These are phyloP conservation scores for Geotrichum citri-aurantii DNA, from an alignment of 1,139 yeast genomes.

Conservation along the genomic window DNA sequence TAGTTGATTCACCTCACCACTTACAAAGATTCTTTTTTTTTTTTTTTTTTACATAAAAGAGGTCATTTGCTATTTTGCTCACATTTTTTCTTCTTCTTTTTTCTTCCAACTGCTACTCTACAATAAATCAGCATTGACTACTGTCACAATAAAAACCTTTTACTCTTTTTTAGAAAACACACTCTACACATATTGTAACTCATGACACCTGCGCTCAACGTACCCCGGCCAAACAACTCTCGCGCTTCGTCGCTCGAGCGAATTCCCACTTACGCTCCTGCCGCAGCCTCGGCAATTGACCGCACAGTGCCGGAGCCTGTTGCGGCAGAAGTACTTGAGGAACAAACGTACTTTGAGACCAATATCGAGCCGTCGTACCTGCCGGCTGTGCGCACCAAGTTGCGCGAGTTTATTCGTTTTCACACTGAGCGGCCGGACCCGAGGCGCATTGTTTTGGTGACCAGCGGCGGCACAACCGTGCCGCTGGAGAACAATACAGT, in stretches of 20 bases:
- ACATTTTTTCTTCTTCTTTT: no score
- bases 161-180: no score
- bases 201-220: background rate
- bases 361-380: conserved; percentile 74
- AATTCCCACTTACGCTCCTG: conserved; percentile 63
- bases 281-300: conserved; percentile 69
- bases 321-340: conserved; percentile 68
- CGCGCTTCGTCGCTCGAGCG: conserved; percentile 11
- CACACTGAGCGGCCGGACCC: conserved; percentile 20
- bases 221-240: background rate
- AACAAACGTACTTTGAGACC: conserved; percentile 63
- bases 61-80: no score
- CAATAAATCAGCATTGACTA: no score
- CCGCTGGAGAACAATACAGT: conserved; percentile 96
- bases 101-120: no score
- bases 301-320: conserved; percentile 70
- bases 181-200: no score
- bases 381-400: conserved; percentile 51
- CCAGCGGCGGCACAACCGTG: conserved; percentile 90
- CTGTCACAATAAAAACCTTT: no score
- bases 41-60: no score
- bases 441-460: conserved; percentile 33
- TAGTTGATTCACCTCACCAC: no score
- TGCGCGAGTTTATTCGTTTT: conserved; percentile 52
- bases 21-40: no score